Evolutionary conservation across 345 rosid species (phyloP).

Genomic region (Heritiera littoralis): DNA sequence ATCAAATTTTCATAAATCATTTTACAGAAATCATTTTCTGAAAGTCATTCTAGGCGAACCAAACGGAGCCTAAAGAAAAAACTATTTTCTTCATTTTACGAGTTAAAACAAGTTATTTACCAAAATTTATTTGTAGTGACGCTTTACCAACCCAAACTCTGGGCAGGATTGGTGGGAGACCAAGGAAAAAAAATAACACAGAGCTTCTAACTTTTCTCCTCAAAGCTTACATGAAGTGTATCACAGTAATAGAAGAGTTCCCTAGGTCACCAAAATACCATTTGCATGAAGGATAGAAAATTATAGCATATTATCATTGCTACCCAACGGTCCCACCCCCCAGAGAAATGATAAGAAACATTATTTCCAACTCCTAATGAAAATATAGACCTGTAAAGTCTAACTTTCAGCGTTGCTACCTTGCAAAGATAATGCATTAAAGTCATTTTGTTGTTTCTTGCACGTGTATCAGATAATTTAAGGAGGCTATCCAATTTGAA

Average conservation of each 20-base stretch:
- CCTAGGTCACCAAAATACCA: background rate
- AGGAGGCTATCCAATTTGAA: constrained; percentile 98
- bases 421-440: constrained; percentile 96
- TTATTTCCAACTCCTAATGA: background rate
- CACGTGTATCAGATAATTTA: constrained; percentile 94
- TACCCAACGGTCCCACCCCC: no score
- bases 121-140: background rate
- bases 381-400: background rate
- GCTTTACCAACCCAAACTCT: constrained; percentile 1
- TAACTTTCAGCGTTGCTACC: constrained; percentile 47
- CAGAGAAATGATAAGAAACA: background rate
- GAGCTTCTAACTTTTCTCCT: background rate
- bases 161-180: background rate
- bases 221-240: background rate
- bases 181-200: background rate
- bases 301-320: no score
- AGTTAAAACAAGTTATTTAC: no score
- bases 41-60: no score
- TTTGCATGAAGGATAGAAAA: background rate
- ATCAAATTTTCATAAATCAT: no score
- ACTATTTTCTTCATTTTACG: background rate
- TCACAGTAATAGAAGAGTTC: background rate
- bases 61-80: background rate
- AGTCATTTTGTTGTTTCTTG: constrained; percentile 93
- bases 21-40: no score